Base-by-base conservation (phyloP, 1,284 basidiomycete species). In the Cutaneotrichosporon mucoides region DNA sequence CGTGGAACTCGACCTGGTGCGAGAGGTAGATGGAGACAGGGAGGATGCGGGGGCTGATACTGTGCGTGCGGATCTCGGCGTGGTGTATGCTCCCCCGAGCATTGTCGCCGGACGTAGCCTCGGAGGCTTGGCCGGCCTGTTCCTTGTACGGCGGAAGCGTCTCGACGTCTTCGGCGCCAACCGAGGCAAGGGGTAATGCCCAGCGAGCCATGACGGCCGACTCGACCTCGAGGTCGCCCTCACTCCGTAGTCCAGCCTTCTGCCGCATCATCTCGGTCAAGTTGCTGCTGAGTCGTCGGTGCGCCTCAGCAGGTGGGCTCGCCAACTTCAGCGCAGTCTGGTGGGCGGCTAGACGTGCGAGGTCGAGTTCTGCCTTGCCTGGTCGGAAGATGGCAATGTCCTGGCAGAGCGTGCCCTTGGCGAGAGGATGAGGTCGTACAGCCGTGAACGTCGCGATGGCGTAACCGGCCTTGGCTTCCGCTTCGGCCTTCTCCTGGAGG, bases 1-100 rank as follows among this genome's bases (percentile, higher is more conserved):
- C 82, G 66, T 85, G 83, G 79, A 92, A 93, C 8, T 85, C 81
- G 73, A 92, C 88, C 63, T 92, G 89, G 65, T 89, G 88, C 0
- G 86, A 85, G 11, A 90, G 83, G 72, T 92, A 92, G 43, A 94
- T 82, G 0, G 88, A 82, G 0, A 85, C 82, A 1, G 89, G 87
- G 1, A 89, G 81, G 33, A 89, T 79, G 2, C 76, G 80, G 0
- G 81, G 79, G 2, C 84, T 84, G 5, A 77, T 79, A 2, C 85
- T 85, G 72, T 79, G 84, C 0, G 89, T 90, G 49, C 88, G 88
- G 12, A 93, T 82, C 70, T 94, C 91, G 1, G 88, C 88, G 48
- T 87, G 84, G 0, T 89, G 82, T 2, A 91, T 80, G 77, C 82
- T 86, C 61, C 87, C 88, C 63, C 4, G 49, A 1, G n/a, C 38